A percentile compares a stretch with the other conserved stretches of the same genome.
phyloP scores from a whole-genome alignment of 1,284 basidiomycete species.

The Ceratorhiza oryzae-sativae region DNA sequence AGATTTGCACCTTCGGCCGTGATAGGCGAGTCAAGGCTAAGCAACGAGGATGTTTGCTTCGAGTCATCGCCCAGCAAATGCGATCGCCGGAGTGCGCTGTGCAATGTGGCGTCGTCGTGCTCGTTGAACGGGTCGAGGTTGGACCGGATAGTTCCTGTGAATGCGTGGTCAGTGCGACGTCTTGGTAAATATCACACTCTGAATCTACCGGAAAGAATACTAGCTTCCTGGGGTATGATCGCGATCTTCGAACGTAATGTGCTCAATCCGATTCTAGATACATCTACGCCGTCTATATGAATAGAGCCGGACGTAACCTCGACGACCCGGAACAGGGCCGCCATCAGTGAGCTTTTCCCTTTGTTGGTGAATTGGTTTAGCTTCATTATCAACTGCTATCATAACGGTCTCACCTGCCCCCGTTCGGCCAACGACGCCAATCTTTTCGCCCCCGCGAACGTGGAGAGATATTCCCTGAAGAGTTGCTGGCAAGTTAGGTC shows the following conservation, averaged over 20 bases:
- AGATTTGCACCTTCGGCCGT: constrained; percentile 72
- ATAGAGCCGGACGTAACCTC: constrained; percentile 54
- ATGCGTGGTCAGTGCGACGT: constrained; percentile 46
- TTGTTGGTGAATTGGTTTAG: constrained; percentile 46
- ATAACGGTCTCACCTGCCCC: constrained; percentile 45
- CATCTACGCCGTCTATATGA: constrained; percentile 58
- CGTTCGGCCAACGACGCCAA: constrained; percentile 58
- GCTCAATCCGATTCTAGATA: constrained; percentile 52
- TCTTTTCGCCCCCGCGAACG: constrained; percentile 57
- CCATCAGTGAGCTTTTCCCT: constrained; percentile 67
- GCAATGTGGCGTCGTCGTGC: constrained; percentile 65
- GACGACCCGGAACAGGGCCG: constrained; percentile 57
- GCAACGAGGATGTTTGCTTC: constrained; percentile 45
- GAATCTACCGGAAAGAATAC: constrained; percentile 57
- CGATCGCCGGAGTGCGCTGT: constrained; percentile 67
- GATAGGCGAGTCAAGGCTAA: constrained; percentile 64
- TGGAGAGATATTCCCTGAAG: constrained; percentile 55
- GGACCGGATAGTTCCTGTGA: constrained; percentile 63
- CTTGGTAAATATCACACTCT: background rate
- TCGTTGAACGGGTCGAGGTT: constrained; percentile 73
- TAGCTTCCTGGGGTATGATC: constrained; percentile 67
- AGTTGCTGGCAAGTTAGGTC: constrained; percentile 56
- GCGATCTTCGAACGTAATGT: constrained; percentile 52
- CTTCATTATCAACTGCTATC: background rate
- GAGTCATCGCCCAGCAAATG: constrained; percentile 55